A percentile compares a stretch with the other conserved stretches of the same genome.
phyloP scores from a whole-genome alignment of 2,329 filamentous ascomycete genomes.

The Rutstroemia sp. region DNA sequence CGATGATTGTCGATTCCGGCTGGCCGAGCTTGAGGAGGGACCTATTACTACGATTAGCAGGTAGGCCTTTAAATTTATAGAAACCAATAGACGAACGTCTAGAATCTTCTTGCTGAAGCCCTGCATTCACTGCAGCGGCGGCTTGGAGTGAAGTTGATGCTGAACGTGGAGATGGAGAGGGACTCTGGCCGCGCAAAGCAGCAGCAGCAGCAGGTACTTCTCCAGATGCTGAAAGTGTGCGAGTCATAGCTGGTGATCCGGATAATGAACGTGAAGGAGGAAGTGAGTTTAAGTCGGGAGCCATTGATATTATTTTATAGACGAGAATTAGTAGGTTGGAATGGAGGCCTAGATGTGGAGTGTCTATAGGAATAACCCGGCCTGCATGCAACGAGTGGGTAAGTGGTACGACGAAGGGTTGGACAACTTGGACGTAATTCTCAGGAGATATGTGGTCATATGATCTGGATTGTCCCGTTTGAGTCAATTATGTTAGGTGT shows the following conservation, averaged over 20 bases:
- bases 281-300: constrained; percentile 52
- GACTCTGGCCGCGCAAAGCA: constrained; percentile 38
- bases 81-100: constrained; percentile 37
- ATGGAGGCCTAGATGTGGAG: not conserved
- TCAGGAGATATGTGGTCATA: not conserved
- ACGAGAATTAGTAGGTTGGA: not conserved
- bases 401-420: not conserved
- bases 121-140: constrained; percentile 69
- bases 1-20: constrained; percentile 36
- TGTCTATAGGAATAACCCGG: not conserved
- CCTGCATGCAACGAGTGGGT: not conserved
- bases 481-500: not conserved
- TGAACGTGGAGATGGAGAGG: constrained; percentile 55
- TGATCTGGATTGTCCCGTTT: not conserved
- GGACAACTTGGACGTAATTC: not conserved
- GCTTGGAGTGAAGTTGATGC: constrained; percentile 67
- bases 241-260: constrained; percentile 31
- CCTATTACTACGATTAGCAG: constrained; percentile 16
- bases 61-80: not conserved
- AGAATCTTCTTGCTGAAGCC: constrained; percentile 60
- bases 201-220: constrained; percentile 16
- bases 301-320: constrained; percentile 15
- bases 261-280: constrained; percentile 37
- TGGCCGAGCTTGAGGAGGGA: constrained; percentile 44
- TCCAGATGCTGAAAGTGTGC: constrained; percentile 32